Conservation (phyloP, 495 filamentous ascomycete genomes). For the Penicillium cosmopolitanum region DNA sequence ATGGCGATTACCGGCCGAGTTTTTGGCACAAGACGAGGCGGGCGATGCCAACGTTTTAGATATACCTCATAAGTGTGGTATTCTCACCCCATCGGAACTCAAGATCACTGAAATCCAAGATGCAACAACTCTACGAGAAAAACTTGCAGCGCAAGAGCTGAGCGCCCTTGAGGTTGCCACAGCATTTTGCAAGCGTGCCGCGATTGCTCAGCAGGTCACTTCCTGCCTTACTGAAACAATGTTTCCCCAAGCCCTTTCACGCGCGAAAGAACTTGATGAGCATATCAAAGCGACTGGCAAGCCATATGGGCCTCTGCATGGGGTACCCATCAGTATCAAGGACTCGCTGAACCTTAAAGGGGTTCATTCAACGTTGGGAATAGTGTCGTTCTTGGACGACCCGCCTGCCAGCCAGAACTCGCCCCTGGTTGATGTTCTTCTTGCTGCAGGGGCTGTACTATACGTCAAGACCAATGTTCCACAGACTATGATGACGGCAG, state of each 20-base stretch:
- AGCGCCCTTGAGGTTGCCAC: constrained; percentile 46
- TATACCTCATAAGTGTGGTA: constrained; percentile 1
- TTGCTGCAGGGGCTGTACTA: constrained; percentile 22
- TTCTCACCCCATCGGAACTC: not conserved
- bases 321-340: constrained; percentile 64
- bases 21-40: not conserved
- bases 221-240: constrained; percentile 42
- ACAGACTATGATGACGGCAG: constrained; percentile 54
- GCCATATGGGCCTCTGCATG: constrained; percentile 54
- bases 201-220: not conserved
- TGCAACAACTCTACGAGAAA: constrained; percentile 7
- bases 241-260: constrained; percentile 60
- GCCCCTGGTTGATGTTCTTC: constrained; percentile 27
- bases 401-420: constrained; percentile 33
- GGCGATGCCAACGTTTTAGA: constrained; percentile 3
- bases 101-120: constrained; percentile 8
- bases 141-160: constrained; percentile 36
- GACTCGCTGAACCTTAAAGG: constrained; percentile 61
- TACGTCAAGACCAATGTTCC: constrained; percentile 47
- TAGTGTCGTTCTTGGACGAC: not conserved
- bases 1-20: constrained; percentile 12
- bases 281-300: constrained; percentile 23
- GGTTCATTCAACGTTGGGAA: not conserved
- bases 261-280: constrained; percentile 41
- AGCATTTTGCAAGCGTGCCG: not conserved